Evolutionary conservation across 2,329 filamentous ascomycete genomes (phyloP), one percentile per base, ranked within the genome.

Genomic region (Ceratocystis alfenasii): DNA sequence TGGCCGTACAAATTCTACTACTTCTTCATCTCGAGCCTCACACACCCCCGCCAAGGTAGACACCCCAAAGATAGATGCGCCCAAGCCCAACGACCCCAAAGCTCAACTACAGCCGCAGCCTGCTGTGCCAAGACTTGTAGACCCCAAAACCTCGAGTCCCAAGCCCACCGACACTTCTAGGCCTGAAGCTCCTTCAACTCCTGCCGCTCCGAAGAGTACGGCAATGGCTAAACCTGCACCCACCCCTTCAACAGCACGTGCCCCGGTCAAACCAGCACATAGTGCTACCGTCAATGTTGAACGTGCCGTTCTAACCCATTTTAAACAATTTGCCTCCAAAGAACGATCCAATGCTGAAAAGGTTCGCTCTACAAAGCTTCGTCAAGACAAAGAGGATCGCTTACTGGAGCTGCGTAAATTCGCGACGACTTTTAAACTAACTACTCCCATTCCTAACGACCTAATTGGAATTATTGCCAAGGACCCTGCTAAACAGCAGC

Each of bases 361-460:
- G 71, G 78, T 75, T 48, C 79, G 84, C 59, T 78, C 74, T 68
- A 81, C 76, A 70, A 87, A 86, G 73, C 80, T 80, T 8, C 84
- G 81, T 73, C 81, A 81, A 67, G 94, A 97, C 74, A 95, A 95
- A 74, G 90, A 92, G 70, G 86, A 94, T 69, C 96, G 95, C 75
- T 76, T 99, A 68, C 95, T 90, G 68, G 94, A 99, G 76, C 78
- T 99, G 67, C 95, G 94, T 80, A 96, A 93, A 73, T 99, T 99
- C 75, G 90, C 94, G 0, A 84, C 87, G 70, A 94, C 84, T 73
- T 99, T 99, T 80, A 97, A 97, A 77, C 83, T 99, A 20, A 87
- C 89, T 62, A 96, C 93, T 2, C 91, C 92, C 5, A 91, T 99
- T 10, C 94, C 94, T 1, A 86, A 84, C 63, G 94, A 99, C 75